Evolutionary conservation across 768 basidiomycete genomes (phyloP), one percentile per base, ranked within the genome.

Genomic region (Naganishia kalamii): DNA sequence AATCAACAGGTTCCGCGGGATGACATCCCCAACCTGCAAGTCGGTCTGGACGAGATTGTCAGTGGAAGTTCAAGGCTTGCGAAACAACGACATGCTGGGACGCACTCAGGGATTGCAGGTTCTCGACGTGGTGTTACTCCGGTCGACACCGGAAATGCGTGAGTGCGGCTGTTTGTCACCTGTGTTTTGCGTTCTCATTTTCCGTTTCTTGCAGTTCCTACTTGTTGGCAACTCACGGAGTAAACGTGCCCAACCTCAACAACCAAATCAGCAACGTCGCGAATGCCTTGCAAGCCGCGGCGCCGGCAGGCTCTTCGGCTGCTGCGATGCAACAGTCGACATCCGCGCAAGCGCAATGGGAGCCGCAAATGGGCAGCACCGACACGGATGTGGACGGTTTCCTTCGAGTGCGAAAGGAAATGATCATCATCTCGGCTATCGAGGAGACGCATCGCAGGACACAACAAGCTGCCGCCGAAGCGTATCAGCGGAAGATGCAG

Each of bases 361-460:
- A 93, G 90, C 0, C 94, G 92, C 76, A 85, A 88, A 25, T 90
- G 91, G 0, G 81, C 92, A n/a, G 89, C 91, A 72, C 88, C 72
- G 92, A 96, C 80, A 92, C 89, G 0, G 92, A 96, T 74, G 88
- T 94, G 59, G 85, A 88, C 35, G 90, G 90, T n/a, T 93, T 89
- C 75, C 85, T 94, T 25, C 88, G 90, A n/a, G 89, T 92, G 77
- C 89, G 90, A 0, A 90, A 94, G 72, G 92, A 97, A 74, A 92
- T 93, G 76, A 90, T 89, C 68, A 85, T 97, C 62, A 91, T 94
- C 65, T 89, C 89, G 1, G 90, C 92, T 0, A 92, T 97, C 62
- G 92, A 94, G 73, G 90, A 94, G 74, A 88, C 87, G 1, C 81
- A 92, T 44, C 85, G 86, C 68, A 86, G 89, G 70, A 54, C 76